Conservation (phyloP, 495 filamentous ascomycete genomes). For the Podospora pseudopauciseta region DNA sequence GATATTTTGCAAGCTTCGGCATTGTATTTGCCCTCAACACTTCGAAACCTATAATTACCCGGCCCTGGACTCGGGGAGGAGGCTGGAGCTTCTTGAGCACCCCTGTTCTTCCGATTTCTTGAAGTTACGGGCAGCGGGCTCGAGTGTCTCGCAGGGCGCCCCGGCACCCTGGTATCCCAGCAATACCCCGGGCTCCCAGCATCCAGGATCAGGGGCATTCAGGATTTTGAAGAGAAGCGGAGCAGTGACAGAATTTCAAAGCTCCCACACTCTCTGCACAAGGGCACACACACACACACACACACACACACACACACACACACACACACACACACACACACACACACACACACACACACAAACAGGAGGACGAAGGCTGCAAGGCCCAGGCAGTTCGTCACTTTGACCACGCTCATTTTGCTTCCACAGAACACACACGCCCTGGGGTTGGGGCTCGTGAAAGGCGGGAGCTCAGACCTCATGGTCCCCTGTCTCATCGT, state of each 20-base stretch:
- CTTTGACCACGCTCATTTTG: background rate
- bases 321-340: too few relatives aligned
- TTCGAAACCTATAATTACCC: background rate
- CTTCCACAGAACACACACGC: background rate
- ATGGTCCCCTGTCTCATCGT: conserved; percentile 18
- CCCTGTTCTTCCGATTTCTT: background rate
- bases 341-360: too few relatives aligned
- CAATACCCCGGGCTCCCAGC: background rate
- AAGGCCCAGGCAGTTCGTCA: conserved; percentile 9
- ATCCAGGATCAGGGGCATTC: background rate
- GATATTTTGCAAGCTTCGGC: too few relatives aligned
- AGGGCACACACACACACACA: background rate
- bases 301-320: too few relatives aligned
- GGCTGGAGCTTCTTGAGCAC: background rate
- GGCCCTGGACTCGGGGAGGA: background rate
- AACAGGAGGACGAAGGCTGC: background rate
- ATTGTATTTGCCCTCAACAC: background rate
- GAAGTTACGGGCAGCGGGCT: background rate
- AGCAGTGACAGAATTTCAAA: conserved; percentile 7
- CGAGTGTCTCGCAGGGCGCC: conserved; percentile 20
- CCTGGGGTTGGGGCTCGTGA: background rate
- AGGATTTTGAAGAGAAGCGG: background rate
- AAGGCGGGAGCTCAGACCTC: conserved; percentile 26
- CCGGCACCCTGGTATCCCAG: background rate
- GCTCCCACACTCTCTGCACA: background rate